Evolutionary conservation across 2,329 filamentous ascomycete genomes (phyloP), one percentile per base, ranked within the genome.

Genomic region (Botrytis squamosa): DNA sequence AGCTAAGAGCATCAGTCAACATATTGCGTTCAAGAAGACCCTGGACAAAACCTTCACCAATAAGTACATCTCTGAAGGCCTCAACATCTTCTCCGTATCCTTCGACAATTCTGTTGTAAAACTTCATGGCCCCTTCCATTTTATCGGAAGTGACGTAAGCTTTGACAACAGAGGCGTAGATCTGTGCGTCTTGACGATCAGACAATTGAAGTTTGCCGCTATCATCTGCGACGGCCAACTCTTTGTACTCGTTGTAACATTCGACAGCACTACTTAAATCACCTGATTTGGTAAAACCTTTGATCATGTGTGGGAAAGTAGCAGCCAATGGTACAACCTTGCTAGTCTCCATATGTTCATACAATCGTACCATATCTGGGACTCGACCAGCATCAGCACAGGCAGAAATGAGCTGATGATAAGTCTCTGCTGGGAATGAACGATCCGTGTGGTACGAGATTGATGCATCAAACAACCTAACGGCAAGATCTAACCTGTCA

Each of bases 191-290:
- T 66, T 93, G 87, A 69, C 95, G 91, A 76, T 92, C 87, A 65
- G 91, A 86, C 16, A 94, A 85, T 29, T 88, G 88, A 65, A 90
- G 86, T 74, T 90, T 86, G 73, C 94, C 94, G 57, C 88, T 89
- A 82, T 98, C 93, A 81, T 96, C 89, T 57, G 92, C 90, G 70
- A 98, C 89, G n/a, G 95, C 95, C 60, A 98, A 86, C 64, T 90
- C 89, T 80, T 94, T 94, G 86, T 98, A 98, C 83, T 97, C 93
- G 77, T 97, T 95, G 84, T 98, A 99, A 83, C 94, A 94, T 82
- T 97, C 94, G 10, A 98, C 93, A 33, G 95, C 96, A 78, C 93
- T 97, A 79, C 91, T 87, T 63, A 98, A 85, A 81, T 98, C 94
- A 68, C 94, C 93, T 18, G 88, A 88, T 60, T 89, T 88, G 75